A percentile compares a stretch with the other conserved stretches of the same genome.
These are phyloP conservation scores for Lasiosphaeria miniovina DNA, from an alignment of 495 filamentous ascomycete species.

Conservation along the genomic window DNA sequence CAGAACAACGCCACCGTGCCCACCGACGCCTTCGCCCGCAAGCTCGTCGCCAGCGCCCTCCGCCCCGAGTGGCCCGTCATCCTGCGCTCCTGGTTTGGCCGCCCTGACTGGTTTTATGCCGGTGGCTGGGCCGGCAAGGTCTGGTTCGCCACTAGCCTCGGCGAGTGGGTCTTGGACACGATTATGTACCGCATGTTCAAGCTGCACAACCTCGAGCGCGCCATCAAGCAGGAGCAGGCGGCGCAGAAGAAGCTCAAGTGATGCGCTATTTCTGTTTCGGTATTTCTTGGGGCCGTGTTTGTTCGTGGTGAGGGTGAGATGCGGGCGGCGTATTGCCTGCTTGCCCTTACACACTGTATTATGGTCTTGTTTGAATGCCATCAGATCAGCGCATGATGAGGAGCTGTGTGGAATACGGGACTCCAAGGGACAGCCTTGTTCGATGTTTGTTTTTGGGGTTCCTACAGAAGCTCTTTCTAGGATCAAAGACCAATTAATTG, in stretches of 20 bases:
- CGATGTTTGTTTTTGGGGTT: too few relatives aligned
- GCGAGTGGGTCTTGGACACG: constrained; percentile 43
- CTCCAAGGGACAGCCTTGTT: too few relatives aligned
- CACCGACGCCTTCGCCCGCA: constrained; percentile 37
- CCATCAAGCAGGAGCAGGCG: constrained; percentile 16
- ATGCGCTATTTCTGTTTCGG: too few relatives aligned
- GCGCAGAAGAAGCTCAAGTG: constrained; percentile 18
- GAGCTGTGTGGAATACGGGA: too few relatives aligned
- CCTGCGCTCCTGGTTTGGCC: constrained; percentile 39
- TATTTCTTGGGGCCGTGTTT: too few relatives aligned
- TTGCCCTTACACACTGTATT: too few relatives aligned
- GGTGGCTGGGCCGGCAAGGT: constrained; percentile 35
- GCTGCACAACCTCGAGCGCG: constrained; percentile 29
- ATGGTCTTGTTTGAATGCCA: too few relatives aligned
- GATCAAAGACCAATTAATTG: too few relatives aligned
- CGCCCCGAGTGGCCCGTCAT: constrained; percentile 31
- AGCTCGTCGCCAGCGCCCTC: constrained; percentile 38
- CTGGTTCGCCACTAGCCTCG: constrained; percentile 33
- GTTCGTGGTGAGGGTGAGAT: too few relatives aligned
- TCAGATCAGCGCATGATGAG: too few relatives aligned
- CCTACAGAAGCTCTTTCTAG: too few relatives aligned
- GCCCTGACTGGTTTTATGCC: constrained; percentile 49
- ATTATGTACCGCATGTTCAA: constrained; percentile 29
- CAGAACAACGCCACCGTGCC: constrained; percentile 42
- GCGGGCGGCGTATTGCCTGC: too few relatives aligned